A percentile compares a stretch with the other conserved stretches of the same genome.
Conservation (phyloP, 2,329 filamentous ascomycete species). For the Xylariaceae sp. region DNA sequence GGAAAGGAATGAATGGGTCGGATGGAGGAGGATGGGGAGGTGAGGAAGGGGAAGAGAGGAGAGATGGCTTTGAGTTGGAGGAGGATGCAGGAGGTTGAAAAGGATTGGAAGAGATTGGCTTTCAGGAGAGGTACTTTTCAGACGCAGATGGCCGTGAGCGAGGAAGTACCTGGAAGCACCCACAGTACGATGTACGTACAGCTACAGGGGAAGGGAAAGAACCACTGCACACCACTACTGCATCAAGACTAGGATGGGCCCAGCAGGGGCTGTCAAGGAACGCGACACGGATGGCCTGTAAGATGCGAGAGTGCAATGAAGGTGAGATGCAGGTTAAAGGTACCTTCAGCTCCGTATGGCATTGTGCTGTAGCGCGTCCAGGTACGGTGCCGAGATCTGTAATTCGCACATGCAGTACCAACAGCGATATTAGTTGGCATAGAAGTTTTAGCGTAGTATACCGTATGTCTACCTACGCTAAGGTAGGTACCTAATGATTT, state of each 20-base stretch:
- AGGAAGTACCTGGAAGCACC: too few species aligned
- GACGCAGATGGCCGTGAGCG: slow-evolving; percentile 39
- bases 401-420: slow-evolving; percentile 21
- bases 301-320: slow-evolving; percentile 28
- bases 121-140: slow-evolving; percentile 49
- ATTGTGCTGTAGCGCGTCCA: slow-evolving; percentile 2
- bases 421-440: neutral
- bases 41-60: slow-evolving; percentile 39
- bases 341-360: slow-evolving; percentile 21
- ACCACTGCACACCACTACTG: slow-evolving; percentile 23
- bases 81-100: slow-evolving; percentile 60
- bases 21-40: slow-evolving; percentile 46
- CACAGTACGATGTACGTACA: slow-evolving; percentile 27
- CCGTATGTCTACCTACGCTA: slow-evolving; percentile 18
- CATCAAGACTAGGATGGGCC: slow-evolving; percentile 30
- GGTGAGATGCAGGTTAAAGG: slow-evolving; percentile 30
- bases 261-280: slow-evolving; percentile 26
- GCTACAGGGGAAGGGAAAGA: slow-evolving; percentile 1
- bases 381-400: slow-evolving; percentile 21
- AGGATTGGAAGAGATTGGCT: slow-evolving; percentile 60
- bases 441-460: neutral
- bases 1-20: slow-evolving; percentile 61
- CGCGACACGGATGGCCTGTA: slow-evolving; percentile 32
- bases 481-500: too few species aligned
- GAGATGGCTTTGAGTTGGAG: slow-evolving; percentile 55